Base-by-base conservation (phyloP, 1,284 basidiomycete species). In the Ganoderma sp. region DNA sequence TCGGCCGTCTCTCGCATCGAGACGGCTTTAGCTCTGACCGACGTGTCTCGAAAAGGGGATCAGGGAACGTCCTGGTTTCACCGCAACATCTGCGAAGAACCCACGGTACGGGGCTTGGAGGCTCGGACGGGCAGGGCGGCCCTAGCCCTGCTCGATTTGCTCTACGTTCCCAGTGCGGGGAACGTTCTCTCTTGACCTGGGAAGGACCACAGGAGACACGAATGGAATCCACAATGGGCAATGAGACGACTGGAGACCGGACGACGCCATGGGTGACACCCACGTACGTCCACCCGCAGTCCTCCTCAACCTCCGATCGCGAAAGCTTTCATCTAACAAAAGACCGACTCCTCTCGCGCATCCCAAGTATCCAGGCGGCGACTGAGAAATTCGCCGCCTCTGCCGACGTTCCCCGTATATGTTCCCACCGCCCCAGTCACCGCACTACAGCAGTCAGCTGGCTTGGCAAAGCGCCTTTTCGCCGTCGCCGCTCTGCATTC, bases 11-110 rank as follows among this genome's bases (percentile, higher is more conserved):
- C 19, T 37, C 37, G 56, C n/a, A 34, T 14, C 28, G 54, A 19
- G 28, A 34, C 32, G 54, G n/a, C 6, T 37, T 58, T 34, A 17
- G 32, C 56, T 39, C 17, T 39, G 34, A 39, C 28, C 37, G 56
- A 58, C 56, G 56, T 34, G 19, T 37, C 32, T 9, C 19, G 12
- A 39, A n/a, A 34, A 37, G 56, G 34, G 10, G 56, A 37, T 9
- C 32, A 37, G 56, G 34, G n/a, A 54, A 43, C 57, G 50, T 61
- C 71, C 62, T 42, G 65, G 61, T 72, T 70, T 70, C 71, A 67
- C 67, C 71, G 69, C 65, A 48, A 67, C 71, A 67, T 65, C 65
- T 28, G 67, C 64, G 66, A 69, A 43, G 58, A 71, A 71, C 52
- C 70, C 70, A 71, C 70, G 70, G 22, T 22, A 58, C n/a, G 15